A percentile compares a stretch with the other conserved stretches of the same genome.
These are phyloP conservation scores for Huiozyma sinensis DNA, from an alignment of 805 yeast species.

Conservation along the genomic window DNA sequence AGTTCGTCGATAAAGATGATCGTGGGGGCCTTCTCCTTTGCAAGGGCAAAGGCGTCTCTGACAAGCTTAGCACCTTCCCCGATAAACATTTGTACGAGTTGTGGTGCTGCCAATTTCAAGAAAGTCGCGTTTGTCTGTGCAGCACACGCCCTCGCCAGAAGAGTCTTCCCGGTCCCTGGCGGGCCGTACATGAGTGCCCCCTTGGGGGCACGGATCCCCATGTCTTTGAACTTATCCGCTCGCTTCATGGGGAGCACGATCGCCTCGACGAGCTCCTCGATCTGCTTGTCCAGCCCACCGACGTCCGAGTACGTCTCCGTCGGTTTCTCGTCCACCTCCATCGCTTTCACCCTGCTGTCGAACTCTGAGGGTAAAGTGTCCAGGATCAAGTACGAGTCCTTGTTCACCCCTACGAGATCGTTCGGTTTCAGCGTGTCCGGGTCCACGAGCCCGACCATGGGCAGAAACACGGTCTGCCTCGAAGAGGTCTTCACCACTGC, in stretches of 20 bases:
- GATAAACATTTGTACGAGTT: slow-evolving; percentile 93
- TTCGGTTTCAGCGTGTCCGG: slow-evolving; percentile 91
- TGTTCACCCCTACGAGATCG: slow-evolving; percentile 94
- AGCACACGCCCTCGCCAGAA: slow-evolving; percentile 96
- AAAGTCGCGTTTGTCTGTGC: slow-evolving; percentile 98
- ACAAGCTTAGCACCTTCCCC: slow-evolving; percentile 98
- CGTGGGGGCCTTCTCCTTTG: slow-evolving; percentile 97
- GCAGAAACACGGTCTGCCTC: slow-evolving; percentile 92
- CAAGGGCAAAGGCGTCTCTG: slow-evolving; percentile 93
- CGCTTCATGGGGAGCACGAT: slow-evolving; percentile 98
- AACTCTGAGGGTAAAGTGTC: slow-evolving; percentile 96
- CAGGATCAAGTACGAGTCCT: slow-evolving; percentile 85
- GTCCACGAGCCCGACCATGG: slow-evolving; percentile 91
- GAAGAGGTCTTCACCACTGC: slow-evolving; percentile 97
- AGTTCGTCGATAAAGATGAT: slow-evolving; percentile 95
- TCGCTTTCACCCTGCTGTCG: slow-evolving; percentile 94
- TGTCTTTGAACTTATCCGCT: slow-evolving; percentile 85
- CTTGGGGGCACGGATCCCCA: slow-evolving; percentile 96
- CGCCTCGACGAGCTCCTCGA: slow-evolving; percentile 96
- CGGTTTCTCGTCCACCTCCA: slow-evolving; percentile 99
- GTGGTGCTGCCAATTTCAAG: slow-evolving; percentile 93
- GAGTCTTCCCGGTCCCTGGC: slow-evolving; percentile 98
- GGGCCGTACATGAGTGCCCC: slow-evolving; percentile 99
- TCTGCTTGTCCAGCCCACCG: slow-evolving; percentile 97
- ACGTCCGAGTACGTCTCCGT: slow-evolving; percentile 94